Base-by-base conservation (phyloP, 148 eudicot species). In the Vaccinium myrtillus region DNA sequence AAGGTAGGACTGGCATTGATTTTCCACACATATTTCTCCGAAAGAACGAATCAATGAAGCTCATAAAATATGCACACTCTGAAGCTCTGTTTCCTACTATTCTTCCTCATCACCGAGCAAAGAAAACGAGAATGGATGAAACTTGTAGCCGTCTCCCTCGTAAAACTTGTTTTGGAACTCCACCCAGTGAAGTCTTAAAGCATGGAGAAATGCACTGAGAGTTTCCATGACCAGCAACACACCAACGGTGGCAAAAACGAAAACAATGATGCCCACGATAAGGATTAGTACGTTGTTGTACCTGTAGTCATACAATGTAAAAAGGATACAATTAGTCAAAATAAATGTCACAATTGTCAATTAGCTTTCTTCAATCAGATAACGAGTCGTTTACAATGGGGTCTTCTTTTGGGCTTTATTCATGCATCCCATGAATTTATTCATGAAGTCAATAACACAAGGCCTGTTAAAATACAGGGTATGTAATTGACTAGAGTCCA, bases 151-250 rank as follows among this genome's bases (percentile, higher is more conserved):
- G 75, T 94, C 94, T 82, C 99, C 98, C 83, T 91, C 93, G 79
- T 94, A 96, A 86, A 94, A 94, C 88, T 93, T 96, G 88, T 96
- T 96, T 84, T 91, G 94, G 88, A 92, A 96, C 84, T 94, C 97
- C 83, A 96, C 98, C 98, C 98, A 94, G 79, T 94, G 98, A 89
- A 96, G 98, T 76, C 98, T 91, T 74, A 94, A 85, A 9, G 99
- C 98, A 53, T 96, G 99, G 12, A 96, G 93, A 88, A 96, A 96
- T 70, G 99, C 99, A 84, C 99, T 94, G 43, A 96, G 93, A 5
- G 99, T 94, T 90, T 94, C 99, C 99, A 96, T 94, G 69, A 94
- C 98, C 69, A 96, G 85, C 86, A 96, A 83, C 65, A 96, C 99
- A 54, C 99, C 98, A 8, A 96, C 93, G 12, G 99, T 96, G 53